Base-by-base conservation (phyloP, 2,329 filamentous ascomycete genomes). In the Geosmithia flava region DNA sequence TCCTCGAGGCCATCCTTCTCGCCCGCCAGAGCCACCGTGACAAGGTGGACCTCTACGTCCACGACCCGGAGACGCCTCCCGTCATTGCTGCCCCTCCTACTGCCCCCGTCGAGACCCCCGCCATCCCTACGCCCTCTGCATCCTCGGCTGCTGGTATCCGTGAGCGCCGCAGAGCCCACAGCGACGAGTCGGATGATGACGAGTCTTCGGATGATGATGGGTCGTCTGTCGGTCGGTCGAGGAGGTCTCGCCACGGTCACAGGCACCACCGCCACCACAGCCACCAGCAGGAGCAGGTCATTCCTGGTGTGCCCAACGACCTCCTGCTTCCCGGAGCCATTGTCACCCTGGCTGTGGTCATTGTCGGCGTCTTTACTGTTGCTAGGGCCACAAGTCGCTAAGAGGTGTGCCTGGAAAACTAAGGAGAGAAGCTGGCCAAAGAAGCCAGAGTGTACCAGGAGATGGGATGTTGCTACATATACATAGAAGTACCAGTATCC, bases 21-120 rank as follows among this genome's bases (percentile, higher is more conserved):
- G 87, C 91, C 4, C 83, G 87, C 51, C 81, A 85, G 50, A 76
- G 78, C 44, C 80, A 74, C 55, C 82, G 81, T 44, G 93, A 97
- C 56, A 98, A 98, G 74, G 93, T 98, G 19, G 93, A 98, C 59
- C 76, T 98, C 16, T 97, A 95, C 58, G 90, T 97, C 13, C 93
- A 98, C 62, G 86, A 98, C 58, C 90, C 91, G 1, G 81, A 89
- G 53, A 85, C 93, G 67, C 81, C 91, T n/a, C 86, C 90, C 0
- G 76, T 89, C 0, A 75, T 89, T n/a, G 71, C 80, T 10, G 70
- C 76, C 1, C 76, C 79, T 0, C 65, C 81, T 11, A 11, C 33
- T 37, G 74, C 72, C 20, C 17, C 42, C 13, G 42, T 33, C 20
- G 65, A 69, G 2, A 67, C 72, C 20, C 58, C 67, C 1, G 56